phyloP scores from a whole-genome alignment of 2,329 filamentous ascomycete genomes.

The Elsinoe necatrix region DNA sequence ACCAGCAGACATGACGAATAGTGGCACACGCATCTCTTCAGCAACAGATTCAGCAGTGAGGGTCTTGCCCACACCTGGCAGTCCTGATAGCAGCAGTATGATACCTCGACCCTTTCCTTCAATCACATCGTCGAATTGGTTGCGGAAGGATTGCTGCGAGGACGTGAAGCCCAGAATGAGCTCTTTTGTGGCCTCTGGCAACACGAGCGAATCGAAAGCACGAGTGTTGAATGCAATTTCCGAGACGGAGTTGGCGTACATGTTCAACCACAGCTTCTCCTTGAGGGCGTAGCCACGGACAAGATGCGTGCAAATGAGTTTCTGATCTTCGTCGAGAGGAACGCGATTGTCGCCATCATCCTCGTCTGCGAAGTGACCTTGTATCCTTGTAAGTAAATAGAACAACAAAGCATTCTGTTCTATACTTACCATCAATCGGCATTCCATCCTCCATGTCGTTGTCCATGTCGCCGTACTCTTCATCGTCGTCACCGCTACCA shows the following conservation, averaged over 20 bases:
- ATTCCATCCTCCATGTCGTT: slow-evolving; percentile 22
- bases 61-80: slow-evolving; percentile 48
- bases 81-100: slow-evolving; percentile 44
- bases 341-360: slow-evolving; percentile 22
- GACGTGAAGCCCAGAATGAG: slow-evolving; percentile 41
- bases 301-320: slow-evolving; percentile 28
- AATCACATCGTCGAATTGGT: slow-evolving; percentile 43
- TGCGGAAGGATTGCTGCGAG: slow-evolving; percentile 33
- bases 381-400: neutral
- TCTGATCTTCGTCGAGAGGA: slow-evolving; percentile 26
- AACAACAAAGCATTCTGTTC: neutral
- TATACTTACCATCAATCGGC: slow-evolving; percentile 28
- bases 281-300: slow-evolving; percentile 33
- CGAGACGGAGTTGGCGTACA: slow-evolving; percentile 33
- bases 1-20: slow-evolving; percentile 43
- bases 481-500: slow-evolving; percentile 18
- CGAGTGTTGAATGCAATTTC: slow-evolving; percentile 38
- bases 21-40: slow-evolving; percentile 43
- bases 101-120: slow-evolving; percentile 46
- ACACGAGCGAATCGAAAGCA: slow-evolving; percentile 42
- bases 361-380: slow-evolving; percentile 22
- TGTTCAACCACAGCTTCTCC: slow-evolving; percentile 36
- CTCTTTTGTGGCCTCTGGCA: slow-evolving; percentile 41
- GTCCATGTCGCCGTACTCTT: slow-evolving; percentile 20
- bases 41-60: slow-evolving; percentile 44